phyloP scores from a whole-genome alignment of 768 basidiomycete genomes.

The Tephrocybe sp. region DNA sequence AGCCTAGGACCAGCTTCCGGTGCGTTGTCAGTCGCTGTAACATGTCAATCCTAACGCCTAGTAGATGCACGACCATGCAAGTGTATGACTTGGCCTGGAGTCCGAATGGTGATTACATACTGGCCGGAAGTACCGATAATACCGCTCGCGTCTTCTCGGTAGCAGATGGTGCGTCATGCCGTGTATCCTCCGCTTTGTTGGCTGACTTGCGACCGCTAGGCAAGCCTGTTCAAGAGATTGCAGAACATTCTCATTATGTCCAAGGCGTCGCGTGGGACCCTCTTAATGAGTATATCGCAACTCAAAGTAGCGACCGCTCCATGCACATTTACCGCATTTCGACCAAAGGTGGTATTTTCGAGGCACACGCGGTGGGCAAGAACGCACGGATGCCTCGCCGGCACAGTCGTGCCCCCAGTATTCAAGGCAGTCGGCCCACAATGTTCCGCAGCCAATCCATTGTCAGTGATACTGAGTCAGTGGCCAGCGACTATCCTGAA shows the following conservation, averaged over 20 bases:
- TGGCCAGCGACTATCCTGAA: slow-evolving; percentile 48
- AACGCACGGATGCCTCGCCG: slow-evolving; percentile 74
- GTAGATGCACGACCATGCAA: slow-evolving; percentile 92
- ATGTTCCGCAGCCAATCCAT: slow-evolving; percentile 72
- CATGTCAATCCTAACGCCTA: background rate
- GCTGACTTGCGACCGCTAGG: slow-evolving; percentile 42
- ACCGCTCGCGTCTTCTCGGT: slow-evolving; percentile 82
- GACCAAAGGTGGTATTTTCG: slow-evolving; percentile 77
- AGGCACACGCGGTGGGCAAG: slow-evolving; percentile 89
- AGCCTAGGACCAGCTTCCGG: slow-evolving; percentile 83
- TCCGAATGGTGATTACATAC: slow-evolving; percentile 89
- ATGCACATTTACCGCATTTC: slow-evolving; percentile 93
- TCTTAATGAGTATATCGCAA: slow-evolving; percentile 94
- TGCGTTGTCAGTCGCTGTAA: slow-evolving; percentile 25
- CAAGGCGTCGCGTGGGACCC: slow-evolving; percentile 99
- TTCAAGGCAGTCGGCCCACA: slow-evolving; percentile 55
- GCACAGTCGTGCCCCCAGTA: slow-evolving; percentile 73
- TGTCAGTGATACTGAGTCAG: slow-evolving; percentile 70
- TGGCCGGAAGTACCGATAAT: slow-evolving; percentile 98
- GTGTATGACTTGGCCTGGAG: slow-evolving; percentile 99
- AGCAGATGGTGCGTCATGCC: slow-evolving; percentile 66
- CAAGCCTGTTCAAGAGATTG: slow-evolving; percentile 84
- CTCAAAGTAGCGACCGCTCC: slow-evolving; percentile 93
- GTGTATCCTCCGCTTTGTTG: background rate
- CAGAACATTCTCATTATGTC: slow-evolving; percentile 95